Evolutionary conservation across 306 rosid genomes (phyloP).

Genomic region (Dryas alaskensis): DNA sequence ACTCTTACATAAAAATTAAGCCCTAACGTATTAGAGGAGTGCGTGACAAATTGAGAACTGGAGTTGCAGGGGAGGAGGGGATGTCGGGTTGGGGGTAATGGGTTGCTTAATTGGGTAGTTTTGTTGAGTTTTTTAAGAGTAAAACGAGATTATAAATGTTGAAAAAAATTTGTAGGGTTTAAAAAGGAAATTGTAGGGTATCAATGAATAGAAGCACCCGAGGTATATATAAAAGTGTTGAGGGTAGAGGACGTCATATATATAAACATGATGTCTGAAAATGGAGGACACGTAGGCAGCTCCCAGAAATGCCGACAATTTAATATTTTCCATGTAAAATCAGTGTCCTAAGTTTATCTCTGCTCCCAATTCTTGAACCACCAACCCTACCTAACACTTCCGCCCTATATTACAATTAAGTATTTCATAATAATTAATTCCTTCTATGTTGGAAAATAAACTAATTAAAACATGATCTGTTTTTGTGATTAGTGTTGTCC

Average conservation of each 20-base stretch:
- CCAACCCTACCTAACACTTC: not conserved
- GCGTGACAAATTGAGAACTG: too few relatives aligned
- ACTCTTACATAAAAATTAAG: too few relatives aligned
- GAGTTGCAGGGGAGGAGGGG: too few relatives aligned
- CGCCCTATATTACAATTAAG: too few relatives aligned
- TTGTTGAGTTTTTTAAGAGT: too few relatives aligned
- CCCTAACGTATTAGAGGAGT: too few relatives aligned
- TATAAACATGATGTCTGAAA: slow-evolving; percentile 41
- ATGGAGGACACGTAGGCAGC: slow-evolving; percentile 46
- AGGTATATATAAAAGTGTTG: not conserved
- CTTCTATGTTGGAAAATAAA: too few relatives aligned
- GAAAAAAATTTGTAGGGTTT: not conserved
- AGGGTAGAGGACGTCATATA: slow-evolving; percentile 26
- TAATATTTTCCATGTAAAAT: slow-evolving; percentile 30
- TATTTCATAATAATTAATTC: too few relatives aligned
- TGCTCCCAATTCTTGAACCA: slow-evolving; percentile 11
- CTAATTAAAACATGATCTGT: too few relatives aligned
- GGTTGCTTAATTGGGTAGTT: too few relatives aligned
- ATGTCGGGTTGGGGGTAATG: too few relatives aligned
- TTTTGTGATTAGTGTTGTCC: too few relatives aligned
- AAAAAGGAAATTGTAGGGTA: not conserved
- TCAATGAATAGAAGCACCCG: not conserved
- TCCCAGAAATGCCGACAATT: slow-evolving; percentile 58
- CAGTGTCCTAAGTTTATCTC: slow-evolving; percentile 15
- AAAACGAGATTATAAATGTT: not conserved